Evolutionary conservation across 495 filamentous ascomycete genomes (phyloP), one percentile per base, ranked within the genome.

Genomic region (Podospora pseudocomata): DNA sequence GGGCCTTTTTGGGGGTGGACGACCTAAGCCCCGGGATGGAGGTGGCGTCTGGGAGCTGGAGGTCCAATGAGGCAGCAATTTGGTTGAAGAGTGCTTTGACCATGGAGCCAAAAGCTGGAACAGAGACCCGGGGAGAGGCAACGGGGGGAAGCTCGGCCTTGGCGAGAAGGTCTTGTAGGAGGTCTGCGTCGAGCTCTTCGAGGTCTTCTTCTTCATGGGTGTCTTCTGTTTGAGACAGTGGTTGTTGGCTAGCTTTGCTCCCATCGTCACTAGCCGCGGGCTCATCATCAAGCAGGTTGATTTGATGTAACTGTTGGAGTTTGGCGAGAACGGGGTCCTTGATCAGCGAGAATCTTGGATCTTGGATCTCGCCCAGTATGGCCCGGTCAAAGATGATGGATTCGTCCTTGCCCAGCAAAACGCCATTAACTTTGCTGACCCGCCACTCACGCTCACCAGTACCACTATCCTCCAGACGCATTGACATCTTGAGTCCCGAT

Each of bases 361-460:
- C 95, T 54, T 86, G 85, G 67, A 93, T 86, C 63, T 90, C 88
- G 68, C 88, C 87, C 62, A 96, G 85, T 49, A 92, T 85, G 44
- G 93, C 88, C 27, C 90, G 85, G n/a, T 87, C 82, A 66, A 99
- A 82, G 73, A 92, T 91, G 65, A 97, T 87, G 73, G 89, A 92
- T 80, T 99, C 95, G 72, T 97, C 93, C 67, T 91, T 90, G 9
- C 95, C 95, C 1, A 99, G 80, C 0, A 90, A 84, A 30, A 96
- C 84, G 72, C 91, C 91, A 58, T 91, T 91, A 76, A 98, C 86
- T 56, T 89, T 89, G 65, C 88, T 90, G 26, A 96, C 85, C 67
- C 92, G 84, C 79, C 87, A 96, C 49, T 77, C 72, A 18, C 72
- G 78, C 18, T 79, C 78, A 0, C 74, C 74, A 1, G 67, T 70